Conservation (phyloP, 495 filamentous ascomycete genomes). For the Neurospora sublineolata region DNA sequence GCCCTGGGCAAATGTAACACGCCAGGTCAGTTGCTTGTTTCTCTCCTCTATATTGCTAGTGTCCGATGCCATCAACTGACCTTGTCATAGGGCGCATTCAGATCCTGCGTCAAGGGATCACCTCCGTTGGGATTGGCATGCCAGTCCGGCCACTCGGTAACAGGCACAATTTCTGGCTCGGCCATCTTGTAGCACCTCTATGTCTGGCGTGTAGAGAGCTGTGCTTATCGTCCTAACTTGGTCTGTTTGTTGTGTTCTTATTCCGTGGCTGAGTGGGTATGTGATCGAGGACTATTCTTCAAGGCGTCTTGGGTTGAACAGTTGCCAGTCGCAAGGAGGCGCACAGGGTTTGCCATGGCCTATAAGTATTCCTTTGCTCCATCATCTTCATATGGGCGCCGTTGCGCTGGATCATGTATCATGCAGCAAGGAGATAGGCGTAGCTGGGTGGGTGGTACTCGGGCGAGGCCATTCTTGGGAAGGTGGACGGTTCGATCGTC, state of each 20-base stretch:
- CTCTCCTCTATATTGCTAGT: not conserved
- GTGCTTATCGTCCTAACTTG: not conserved
- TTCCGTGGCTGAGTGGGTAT: not conserved
- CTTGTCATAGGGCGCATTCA: constrained; percentile 11
- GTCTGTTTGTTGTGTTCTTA: not conserved
- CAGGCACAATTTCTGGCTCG: constrained; percentile 5
- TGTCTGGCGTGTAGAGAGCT: not conserved
- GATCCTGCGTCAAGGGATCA: constrained; percentile 8
- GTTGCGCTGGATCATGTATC: not conserved
- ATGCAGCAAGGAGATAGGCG: not conserved
- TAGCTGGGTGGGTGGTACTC: not conserved
- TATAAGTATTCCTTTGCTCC: not conserved
- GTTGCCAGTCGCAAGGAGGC: not conserved
- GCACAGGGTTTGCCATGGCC: not conserved
- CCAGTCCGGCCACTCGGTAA: constrained; percentile 13
- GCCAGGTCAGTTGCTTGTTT: not conserved
- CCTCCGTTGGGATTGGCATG: constrained; percentile 9
- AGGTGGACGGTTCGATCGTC: not conserved
- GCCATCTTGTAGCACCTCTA: not conserved
- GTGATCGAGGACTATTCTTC: not conserved
- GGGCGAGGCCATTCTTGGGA: not conserved
- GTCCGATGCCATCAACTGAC: not conserved
- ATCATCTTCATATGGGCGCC: not conserved
- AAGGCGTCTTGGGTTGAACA: not conserved
- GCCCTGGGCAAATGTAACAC: not conserved